Percentiles rank a stretch among this genome's conserved stretches.
phyloP scores from a whole-genome alignment of 2,329 filamentous ascomycete genomes.

The Botrytis elliptica region DNA sequence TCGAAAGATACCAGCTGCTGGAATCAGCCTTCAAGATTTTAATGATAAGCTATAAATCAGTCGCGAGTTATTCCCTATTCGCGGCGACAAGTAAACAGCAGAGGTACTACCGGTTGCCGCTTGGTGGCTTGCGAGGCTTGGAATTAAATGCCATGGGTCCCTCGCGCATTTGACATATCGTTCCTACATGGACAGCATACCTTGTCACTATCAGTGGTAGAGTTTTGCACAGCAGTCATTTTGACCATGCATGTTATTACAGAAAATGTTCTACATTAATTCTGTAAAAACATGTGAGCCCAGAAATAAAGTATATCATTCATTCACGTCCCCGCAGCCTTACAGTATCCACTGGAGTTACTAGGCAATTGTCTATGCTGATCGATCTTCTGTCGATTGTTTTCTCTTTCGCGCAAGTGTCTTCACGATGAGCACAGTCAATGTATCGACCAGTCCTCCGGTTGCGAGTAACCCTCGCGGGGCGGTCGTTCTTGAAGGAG shows the following conservation, averaged over 20 bases:
- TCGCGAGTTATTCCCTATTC: not conserved
- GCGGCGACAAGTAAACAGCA: not conserved
- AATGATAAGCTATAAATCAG: not conserved
- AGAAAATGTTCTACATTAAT: not conserved
- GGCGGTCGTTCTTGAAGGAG: conserved; percentile 7
- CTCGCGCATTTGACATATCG: not conserved
- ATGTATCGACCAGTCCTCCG: conserved; percentile 19
- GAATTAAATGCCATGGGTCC: not conserved
- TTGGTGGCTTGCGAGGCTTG: not conserved
- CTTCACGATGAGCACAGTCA: conserved; percentile 4
- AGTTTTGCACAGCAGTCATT: not conserved
- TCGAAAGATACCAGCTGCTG: not conserved
- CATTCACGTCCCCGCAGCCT: not conserved
- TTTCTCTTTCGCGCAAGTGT: not conserved
- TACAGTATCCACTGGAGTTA: not conserved
- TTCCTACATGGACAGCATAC: not conserved
- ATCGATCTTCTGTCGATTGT: conserved; percentile 1
- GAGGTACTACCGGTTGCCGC: not conserved
- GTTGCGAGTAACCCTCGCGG: conserved; percentile 19
- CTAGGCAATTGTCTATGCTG: not conserved
- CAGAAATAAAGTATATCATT: not conserved
- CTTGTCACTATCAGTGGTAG: not conserved
- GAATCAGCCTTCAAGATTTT: not conserved
- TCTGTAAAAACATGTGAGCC: not conserved
- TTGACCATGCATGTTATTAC: not conserved